A percentile compares a stretch with the other conserved stretches of the same genome.
Evolutionary conservation across 805 yeast species (phyloP).

Genomic region (Kazachstania bromeliacearum): DNA sequence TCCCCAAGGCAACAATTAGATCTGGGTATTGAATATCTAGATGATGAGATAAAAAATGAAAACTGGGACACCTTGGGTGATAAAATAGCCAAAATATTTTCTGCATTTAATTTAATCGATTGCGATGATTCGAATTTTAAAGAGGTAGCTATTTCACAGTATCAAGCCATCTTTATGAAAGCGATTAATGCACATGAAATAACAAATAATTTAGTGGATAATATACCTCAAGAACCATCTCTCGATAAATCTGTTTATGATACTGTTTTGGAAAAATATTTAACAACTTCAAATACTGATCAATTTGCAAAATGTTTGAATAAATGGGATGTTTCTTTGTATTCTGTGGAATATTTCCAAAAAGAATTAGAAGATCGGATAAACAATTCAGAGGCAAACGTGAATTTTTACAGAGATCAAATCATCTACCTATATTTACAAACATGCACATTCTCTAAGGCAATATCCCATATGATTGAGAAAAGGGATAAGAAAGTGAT

Average conservation of each 20-base stretch:
- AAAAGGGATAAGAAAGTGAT: conserved; percentile 48
- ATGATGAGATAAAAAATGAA: conserved; percentile 33
- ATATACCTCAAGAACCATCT: conserved; percentile 44
- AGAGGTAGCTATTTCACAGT: conserved; percentile 33
- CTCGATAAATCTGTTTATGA: conserved; percentile 37
- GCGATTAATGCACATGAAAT: conserved; percentile 43
- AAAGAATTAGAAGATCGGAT: conserved; percentile 35
- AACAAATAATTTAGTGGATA: conserved; percentile 35
- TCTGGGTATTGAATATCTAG: conserved; percentile 48
- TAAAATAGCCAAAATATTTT: conserved; percentile 30
- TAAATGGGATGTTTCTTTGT: conserved; percentile 51
- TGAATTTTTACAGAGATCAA: conserved; percentile 31
- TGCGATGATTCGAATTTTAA: not conserved
- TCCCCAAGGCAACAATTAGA: conserved; percentile 40
- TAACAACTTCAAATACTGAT: conserved; percentile 28
- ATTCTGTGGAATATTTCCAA: conserved; percentile 38
- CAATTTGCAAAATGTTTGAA: conserved; percentile 37
- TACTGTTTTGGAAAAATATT: conserved; percentile 38
- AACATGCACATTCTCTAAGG: conserved; percentile 48
- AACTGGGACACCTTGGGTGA: conserved; percentile 49
- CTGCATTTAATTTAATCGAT: conserved; percentile 21
- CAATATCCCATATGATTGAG: conserved; percentile 53
- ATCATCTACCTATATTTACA: conserved; percentile 47
- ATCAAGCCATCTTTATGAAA: conserved; percentile 56
- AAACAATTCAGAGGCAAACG: conserved; percentile 24